Evolutionary conservation across 495 filamentous ascomycete genomes (phyloP), one percentile per base, ranked within the genome.

Genomic region (Aspergillus indologenus): DNA sequence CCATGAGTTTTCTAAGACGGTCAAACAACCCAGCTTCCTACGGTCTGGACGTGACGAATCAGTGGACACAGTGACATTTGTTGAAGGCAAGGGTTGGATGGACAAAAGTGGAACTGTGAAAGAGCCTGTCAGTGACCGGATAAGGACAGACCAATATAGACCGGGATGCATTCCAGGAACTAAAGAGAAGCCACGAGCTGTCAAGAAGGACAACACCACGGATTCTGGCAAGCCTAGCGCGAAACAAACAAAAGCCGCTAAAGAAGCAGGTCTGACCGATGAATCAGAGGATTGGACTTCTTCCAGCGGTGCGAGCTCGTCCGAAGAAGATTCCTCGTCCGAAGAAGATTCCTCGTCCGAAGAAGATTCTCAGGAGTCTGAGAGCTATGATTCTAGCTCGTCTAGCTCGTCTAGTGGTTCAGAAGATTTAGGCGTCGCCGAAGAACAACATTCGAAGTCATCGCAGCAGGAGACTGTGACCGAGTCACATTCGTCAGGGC

Each of bases 71-170:
- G 71, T 68, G 4, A 64, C 67, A 19, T 81, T 71, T 53, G 78
- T 81, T 45, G 70, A 97, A 26, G 91, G 86, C 17, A 89, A 90
- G 62, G 93, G 94, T 0, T 97, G 94, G 94, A 79, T 96, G 4
- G 89, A 96, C 66, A 83, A 84, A 62, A 75, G 85, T 18, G 94
- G 92, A 2, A 84, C 87, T 53, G 65, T 96, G 20, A 84, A 94
- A 87, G 96, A 78, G 67, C 58, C 53, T 60, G 61, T 64, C 60
- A 64, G 71, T 65, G 67, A 72, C 5, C 74, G 71, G 51, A 64
- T 66, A 43, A 68, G 63, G 11, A 77, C 68, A 49, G 60, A 66
- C 14, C 59, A 75, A 29, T 69, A 70, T 31, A 66, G 59, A 22
- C 75, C 76, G 12, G 76, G 76, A 7, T 61, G 75, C 49, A 53